These are phyloP conservation scores for Plasmodium knowlesi DNA, from an alignment of 169 alveolate species.

Conservation along the genomic window DNA sequence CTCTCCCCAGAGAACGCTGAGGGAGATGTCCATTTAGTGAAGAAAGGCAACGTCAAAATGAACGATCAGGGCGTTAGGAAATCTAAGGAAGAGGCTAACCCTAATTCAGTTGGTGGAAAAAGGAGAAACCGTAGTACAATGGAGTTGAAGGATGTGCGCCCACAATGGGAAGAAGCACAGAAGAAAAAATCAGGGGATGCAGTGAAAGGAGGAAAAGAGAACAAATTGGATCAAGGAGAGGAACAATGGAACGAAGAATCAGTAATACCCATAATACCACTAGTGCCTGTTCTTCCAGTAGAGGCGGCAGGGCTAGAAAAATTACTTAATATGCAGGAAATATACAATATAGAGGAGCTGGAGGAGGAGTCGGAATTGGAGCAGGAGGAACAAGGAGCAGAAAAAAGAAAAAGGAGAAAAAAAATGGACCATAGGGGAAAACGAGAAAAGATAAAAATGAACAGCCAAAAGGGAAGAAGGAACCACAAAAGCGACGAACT, in stretches of 20 bases:
- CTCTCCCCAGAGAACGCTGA: not conserved
- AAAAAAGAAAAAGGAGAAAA: constrained; percentile 4
- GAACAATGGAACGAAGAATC: not conserved
- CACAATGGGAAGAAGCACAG: too few species aligned
- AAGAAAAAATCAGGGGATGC: not conserved
- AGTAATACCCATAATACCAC: not conserved
- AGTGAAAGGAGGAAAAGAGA: not conserved
- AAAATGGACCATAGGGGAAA: not conserved
- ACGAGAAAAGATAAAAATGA: not conserved
- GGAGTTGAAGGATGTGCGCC: not conserved
- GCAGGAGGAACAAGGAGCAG: not conserved
- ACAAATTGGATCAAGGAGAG: not conserved
- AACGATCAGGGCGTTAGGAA: not conserved
- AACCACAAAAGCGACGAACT: not conserved
- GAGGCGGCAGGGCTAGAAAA: not conserved
- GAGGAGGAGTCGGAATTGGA: not conserved
- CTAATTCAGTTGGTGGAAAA: not conserved
- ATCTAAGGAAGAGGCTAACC: not conserved
- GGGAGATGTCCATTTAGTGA: not conserved
- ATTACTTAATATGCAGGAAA: not conserved
- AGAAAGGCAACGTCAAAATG: not conserved
- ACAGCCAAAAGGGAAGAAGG: not conserved
- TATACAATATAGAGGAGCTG: not conserved
- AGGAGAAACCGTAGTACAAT: not conserved
- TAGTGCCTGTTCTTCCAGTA: too few species aligned